A percentile compares a stretch with the other conserved stretches of the same genome.
Evolutionary conservation across 257 asterid species (phyloP).

Genomic region (Solanum sparsipilum): DNA sequence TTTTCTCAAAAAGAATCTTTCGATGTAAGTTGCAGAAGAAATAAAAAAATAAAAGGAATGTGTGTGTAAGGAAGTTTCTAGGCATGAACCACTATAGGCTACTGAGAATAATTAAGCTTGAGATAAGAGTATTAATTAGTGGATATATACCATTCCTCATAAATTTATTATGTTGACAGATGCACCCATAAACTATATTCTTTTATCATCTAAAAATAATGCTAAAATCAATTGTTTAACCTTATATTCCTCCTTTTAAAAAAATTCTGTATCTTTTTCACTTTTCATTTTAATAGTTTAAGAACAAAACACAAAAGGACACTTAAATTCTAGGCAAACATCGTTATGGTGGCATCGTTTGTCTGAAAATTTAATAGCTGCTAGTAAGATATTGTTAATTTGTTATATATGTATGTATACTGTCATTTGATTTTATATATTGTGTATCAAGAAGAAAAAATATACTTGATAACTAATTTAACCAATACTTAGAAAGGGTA

Average conservation of each 20-base stretch:
- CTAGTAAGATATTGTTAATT: not conserved
- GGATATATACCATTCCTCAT: constrained; percentile 37
- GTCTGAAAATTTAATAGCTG: not conserved
- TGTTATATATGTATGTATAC: too few species aligned
- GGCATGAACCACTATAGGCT: not conserved
- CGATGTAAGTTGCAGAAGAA: not conserved
- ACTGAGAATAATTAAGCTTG: not conserved
- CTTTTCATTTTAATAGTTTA: not conserved
- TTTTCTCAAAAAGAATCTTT: not conserved
- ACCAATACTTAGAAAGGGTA: too few species aligned
- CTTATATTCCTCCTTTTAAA: not conserved
- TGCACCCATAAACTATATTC: constrained; percentile 32
- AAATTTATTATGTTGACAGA: constrained; percentile 20
- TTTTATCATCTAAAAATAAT: constrained; percentile 9
- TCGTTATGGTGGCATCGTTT: not conserved
- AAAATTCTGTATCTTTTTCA: not conserved
- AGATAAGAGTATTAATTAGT: constrained; percentile 7
- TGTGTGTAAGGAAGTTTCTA: not conserved
- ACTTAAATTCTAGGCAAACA: not conserved
- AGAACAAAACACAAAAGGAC: not conserved
- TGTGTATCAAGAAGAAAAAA: not conserved
- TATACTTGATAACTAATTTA: not conserved
- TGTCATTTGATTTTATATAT: too few species aligned
- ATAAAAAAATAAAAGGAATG: not conserved
- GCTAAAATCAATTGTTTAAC: constrained; percentile 1